phyloP scores from a whole-genome alignment of 2,329 filamentous ascomycete species.

The Ambrosiella xylebori region DNA sequence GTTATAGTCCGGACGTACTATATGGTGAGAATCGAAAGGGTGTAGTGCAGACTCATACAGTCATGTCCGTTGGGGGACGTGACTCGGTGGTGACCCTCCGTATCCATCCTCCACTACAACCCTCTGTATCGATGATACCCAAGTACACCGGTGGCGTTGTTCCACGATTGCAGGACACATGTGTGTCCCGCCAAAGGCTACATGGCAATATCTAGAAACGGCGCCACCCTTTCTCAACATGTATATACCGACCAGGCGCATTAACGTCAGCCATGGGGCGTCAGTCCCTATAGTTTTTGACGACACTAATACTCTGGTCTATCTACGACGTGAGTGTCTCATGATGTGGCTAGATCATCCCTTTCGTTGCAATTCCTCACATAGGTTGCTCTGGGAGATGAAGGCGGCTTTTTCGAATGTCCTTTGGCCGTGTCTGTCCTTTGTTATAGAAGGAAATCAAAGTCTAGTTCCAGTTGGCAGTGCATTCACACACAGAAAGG shows the following conservation, averaged over 20 bases:
- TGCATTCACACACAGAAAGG: slow-evolving; percentile 67
- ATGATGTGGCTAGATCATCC: slow-evolving; percentile 15
- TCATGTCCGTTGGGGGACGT: not conserved
- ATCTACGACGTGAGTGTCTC: slow-evolving; percentile 18
- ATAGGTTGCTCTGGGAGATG: slow-evolving; percentile 12
- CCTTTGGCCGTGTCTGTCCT: slow-evolving; percentile 68
- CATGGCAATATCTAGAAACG: slow-evolving; percentile 13
- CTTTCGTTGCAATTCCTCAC: slow-evolving; percentile 22
- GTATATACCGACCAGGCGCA: slow-evolving; percentile 40
- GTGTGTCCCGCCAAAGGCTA: slow-evolving; percentile 4
- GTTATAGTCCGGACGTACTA: not conserved
- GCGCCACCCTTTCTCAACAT: slow-evolving; percentile 15
- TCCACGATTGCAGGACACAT: not conserved
- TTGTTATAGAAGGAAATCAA: slow-evolving; percentile 59
- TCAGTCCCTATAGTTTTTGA: slow-evolving; percentile 24
- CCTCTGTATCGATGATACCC: slow-evolving; percentile 18
- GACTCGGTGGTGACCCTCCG: not conserved
- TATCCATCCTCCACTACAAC: not conserved
- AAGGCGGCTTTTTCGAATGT: slow-evolving; percentile 69
- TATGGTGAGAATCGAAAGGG: not conserved
- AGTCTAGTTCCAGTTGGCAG: slow-evolving; percentile 83
- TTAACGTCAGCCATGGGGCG: slow-evolving; percentile 32
- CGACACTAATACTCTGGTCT: slow-evolving; percentile 28
- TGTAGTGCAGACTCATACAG: not conserved
- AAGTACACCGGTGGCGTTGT: not conserved